A percentile compares a stretch with the other conserved stretches of the same genome.
phyloP scores from a whole-genome alignment of 1,139 yeast species.

The Blastobotrys malaysiensis region DNA sequence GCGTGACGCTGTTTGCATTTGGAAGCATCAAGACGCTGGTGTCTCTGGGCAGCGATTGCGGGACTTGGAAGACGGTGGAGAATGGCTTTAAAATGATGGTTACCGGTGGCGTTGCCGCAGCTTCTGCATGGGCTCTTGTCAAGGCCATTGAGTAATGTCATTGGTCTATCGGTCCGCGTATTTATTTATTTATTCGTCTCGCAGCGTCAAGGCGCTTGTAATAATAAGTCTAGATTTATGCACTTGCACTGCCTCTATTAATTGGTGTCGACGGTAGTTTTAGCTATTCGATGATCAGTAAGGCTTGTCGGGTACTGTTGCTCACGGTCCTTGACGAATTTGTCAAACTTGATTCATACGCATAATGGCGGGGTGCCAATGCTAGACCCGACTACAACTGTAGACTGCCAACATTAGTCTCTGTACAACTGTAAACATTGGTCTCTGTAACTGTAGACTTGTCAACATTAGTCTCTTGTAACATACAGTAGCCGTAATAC shows the following conservation, averaged over 20 bases:
- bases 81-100: slow-evolving; percentile 91
- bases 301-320: too few relatives aligned
- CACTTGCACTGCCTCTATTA: not conserved
- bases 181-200: slow-evolving; percentile 1
- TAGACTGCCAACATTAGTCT: too few relatives aligned
- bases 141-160: slow-evolving; percentile 54
- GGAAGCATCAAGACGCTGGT: slow-evolving; percentile 82
- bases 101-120: slow-evolving; percentile 94
- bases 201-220: not conserved
- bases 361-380: too few relatives aligned
- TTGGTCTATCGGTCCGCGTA: too few relatives aligned
- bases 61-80: slow-evolving; percentile 51
- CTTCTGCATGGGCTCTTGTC: slow-evolving; percentile 93
- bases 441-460: too few relatives aligned
- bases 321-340: too few relatives aligned
- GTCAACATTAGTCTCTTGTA: too few relatives aligned
- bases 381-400: too few relatives aligned
- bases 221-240: not conserved
- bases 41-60: slow-evolving; percentile 75
- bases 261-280: not conserved
- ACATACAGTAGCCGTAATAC: too few relatives aligned
- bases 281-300: too few relatives aligned
- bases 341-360: too few relatives aligned
- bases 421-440: too few relatives aligned
- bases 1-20: slow-evolving; percentile 75